Evolutionary conservation across 2,329 filamentous ascomycete genomes (phyloP), one percentile per base, ranked within the genome.

Genomic region (Ophioceras dolichostomum): DNA sequence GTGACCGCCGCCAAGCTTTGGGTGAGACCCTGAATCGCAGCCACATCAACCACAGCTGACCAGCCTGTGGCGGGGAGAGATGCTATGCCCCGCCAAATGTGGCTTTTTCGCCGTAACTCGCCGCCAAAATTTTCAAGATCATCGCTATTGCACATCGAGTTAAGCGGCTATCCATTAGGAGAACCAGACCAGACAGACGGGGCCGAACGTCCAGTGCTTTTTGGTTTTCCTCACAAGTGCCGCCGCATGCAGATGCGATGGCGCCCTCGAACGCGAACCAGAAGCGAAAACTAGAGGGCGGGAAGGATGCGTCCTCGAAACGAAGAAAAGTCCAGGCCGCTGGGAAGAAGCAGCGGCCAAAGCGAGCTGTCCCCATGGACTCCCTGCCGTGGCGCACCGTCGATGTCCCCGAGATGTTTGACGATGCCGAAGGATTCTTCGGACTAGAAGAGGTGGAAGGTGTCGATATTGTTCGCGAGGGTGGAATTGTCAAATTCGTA

Each of bases 371-470:
- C 17, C 59, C 63, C 31, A 57, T 65, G 21, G 57, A 67, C 43
- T 58, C 67, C 2, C 57, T 80, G 31, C 55, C 60, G 54, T 80
- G 76, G 76, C 64, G 70, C 47, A 56, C 64, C 28, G 64, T 70
- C 10, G 65, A 75, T 16, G 75, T 91, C 4, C 84, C 85, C 6
- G 83, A 88, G 51, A 77, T 82, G 52, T 67, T 88, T 48, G 78
- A 89, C 32, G 85, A 95, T 60, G 84, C 84, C n/a, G 87, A 93
- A 45, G 91, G 91, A 0, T 95, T 98, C 56, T 93, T 80, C 49
- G 87, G 84, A 0, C 62, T 98, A 2, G 87, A 98, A 51, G 88
- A 96, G 50, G 80, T 96, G 33, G 84, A 94, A 13, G 86, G 84
- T 36, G 84, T 98, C 2, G 83, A 94, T 21, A 69, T 98, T n/a